A percentile compares a stretch with the other conserved stretches of the same genome.
Conservation (phyloP, 257 asterid genomes). For the Fraxinus quadrangulata region DNA sequence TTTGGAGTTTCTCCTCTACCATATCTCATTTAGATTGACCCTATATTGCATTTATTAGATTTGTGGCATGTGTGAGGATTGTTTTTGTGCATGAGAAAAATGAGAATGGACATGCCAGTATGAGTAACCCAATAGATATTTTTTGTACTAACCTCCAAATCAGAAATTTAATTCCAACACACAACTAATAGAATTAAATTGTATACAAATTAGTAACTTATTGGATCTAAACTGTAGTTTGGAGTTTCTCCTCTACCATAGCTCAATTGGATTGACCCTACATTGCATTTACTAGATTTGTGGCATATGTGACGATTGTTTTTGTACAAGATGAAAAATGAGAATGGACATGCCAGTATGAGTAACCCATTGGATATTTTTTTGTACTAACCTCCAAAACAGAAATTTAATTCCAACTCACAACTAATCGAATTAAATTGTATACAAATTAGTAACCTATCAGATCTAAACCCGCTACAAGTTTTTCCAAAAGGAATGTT, state of each 20-base stretch:
- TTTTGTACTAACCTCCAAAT: background rate
- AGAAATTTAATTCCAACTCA: too few relatives aligned
- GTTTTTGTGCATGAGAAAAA: background rate
- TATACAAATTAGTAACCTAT: background rate
- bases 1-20: background rate
- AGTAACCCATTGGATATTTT: too few relatives aligned
- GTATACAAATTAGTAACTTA: too few relatives aligned
- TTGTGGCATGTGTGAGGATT: background rate
- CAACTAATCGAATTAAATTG: too few relatives aligned
- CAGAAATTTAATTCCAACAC: too few relatives aligned
- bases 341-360: background rate
- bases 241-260: background rate
- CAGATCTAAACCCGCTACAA: too few relatives aligned
- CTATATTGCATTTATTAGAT: background rate
- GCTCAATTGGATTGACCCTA: background rate
- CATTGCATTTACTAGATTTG: background rate
- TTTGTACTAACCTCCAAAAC: background rate
- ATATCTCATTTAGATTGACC: background rate
- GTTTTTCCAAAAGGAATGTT: too few relatives aligned
- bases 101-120: too few relatives aligned
- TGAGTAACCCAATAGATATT: too few relatives aligned
- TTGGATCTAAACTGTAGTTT: background rate
- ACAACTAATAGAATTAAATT: too few relatives aligned
- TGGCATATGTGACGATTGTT: background rate
- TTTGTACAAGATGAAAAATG: background rate